phyloP scores from a whole-genome alignment of 1,139 yeast genomes.

The Kodamaea suecica region DNA sequence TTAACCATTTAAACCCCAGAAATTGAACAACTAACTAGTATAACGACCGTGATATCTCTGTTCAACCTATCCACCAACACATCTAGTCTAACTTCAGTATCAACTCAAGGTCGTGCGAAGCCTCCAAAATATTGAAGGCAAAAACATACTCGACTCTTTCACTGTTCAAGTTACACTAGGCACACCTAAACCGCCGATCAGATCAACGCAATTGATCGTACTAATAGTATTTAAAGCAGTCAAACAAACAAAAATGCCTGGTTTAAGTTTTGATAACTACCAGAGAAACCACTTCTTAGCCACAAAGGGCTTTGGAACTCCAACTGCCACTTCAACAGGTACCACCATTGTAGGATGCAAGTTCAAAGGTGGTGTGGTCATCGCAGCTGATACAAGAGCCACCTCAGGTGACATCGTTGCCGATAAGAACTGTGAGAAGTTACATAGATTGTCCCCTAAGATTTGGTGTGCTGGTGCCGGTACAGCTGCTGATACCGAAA shows the following conservation, averaged over 20 bases:
- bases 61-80: no score
- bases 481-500: slow-evolving; percentile 99
- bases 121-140: slow-evolving; percentile 13
- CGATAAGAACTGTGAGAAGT: slow-evolving; percentile 94
- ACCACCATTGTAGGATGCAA: slow-evolving; percentile 97
- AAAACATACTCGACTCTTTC: no score
- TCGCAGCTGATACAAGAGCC: slow-evolving; percentile 98
- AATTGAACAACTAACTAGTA: no score
- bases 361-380: slow-evolving; percentile 88
- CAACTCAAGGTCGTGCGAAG: slow-evolving; percentile 14
- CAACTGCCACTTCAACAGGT: slow-evolving; percentile 94
- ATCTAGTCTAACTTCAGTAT: no score
- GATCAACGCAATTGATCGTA: no score
- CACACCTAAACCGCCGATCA: no score
- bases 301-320: slow-evolving; percentile 69
- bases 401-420: slow-evolving; percentile 96
- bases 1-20: no score
- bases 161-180: no score
- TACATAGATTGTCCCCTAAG: slow-evolving; percentile 86
- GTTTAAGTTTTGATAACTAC: slow-evolving; percentile 87
- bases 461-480: slow-evolving; percentile 99
- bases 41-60: no score
- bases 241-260: slow-evolving; percentile 58
- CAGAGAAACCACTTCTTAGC: slow-evolving; percentile 79
- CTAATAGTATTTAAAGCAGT: no score